Base-by-base conservation (phyloP, 208 protist genomes). In the Chromosphaera perkinsii region DNA sequence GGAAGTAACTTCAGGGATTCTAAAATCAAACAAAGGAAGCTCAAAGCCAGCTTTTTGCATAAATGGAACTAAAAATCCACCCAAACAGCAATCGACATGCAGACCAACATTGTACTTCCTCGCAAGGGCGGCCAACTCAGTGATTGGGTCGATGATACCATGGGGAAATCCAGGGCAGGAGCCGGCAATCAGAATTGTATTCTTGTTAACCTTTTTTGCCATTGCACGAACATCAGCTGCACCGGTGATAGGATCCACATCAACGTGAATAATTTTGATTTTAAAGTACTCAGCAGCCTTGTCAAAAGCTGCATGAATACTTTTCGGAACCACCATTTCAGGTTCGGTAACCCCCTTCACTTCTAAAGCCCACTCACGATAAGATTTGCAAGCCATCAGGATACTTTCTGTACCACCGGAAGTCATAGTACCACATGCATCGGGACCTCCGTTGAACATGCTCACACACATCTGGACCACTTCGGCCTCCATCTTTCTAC, bases 1-100 rank as follows among this genome's bases (percentile, higher is more conserved):
- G 10, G 90, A 93, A 3, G 94, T 97, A 14, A 99, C 96, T 37
- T 95, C 96, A 26, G 73, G 69, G 52, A 97, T 81, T 47, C 85
- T 66, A 70, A 97, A 98, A 80, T 98, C 95, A 45, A 95, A 93
- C 20, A 32, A 36, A 33, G 42, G 27, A 9, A 64, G 59, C 26
- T 66, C 61, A 66, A 85, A 90, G 33, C 93, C 94, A 0, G 91
- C 88, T 54, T 85, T 85, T 32, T 84, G 83, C 39, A 96, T 85
- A 70, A 96, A 98, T 29, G 95, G 92, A 26, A 98, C 81, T 47
- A 97, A 82, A 71, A 97, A 98, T 27, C 93, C 92, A 52, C 96
- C 96, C 0, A 98, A 85, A 74, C 95, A 98, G 70, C 85, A 90
- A 77, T 99, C 96, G 2, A 98, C 94, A 81, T 99, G 96, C 67